These are phyloP conservation scores for Lojkania enalia DNA, from an alignment of 2,329 filamentous ascomycete genomes.

Conservation along the genomic window DNA sequence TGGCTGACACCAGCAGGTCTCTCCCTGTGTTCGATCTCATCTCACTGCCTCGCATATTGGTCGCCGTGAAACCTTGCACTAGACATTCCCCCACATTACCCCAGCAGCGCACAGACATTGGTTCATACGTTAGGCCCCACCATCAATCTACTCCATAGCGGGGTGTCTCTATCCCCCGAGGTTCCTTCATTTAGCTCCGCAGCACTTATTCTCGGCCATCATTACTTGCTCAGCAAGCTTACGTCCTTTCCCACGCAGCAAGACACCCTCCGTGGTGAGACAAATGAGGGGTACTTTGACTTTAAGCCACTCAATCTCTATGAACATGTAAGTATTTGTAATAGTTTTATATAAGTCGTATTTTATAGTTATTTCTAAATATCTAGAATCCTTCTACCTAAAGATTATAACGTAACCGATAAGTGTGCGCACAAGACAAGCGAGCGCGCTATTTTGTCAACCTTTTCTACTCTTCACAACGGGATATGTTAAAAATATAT, in stretches of 20 bases:
- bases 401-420: too few species aligned
- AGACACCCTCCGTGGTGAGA: too few species aligned
- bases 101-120: conserved; percentile 17
- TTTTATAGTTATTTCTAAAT: too few species aligned
- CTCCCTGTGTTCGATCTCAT: conserved; percentile 3
- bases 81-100: conserved; percentile 20
- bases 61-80: not conserved
- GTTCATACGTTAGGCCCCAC: conserved; percentile 20
- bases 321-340: too few species aligned
- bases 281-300: too few species aligned
- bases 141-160: conserved; percentile 20
- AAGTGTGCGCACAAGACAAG: too few species aligned
- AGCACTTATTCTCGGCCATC: conserved; percentile 1
- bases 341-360: too few species aligned
- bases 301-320: too few species aligned
- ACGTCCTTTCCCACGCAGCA: conserved; percentile 3
- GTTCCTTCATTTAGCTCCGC: conserved; percentile 11
- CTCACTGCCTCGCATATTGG: not conserved
- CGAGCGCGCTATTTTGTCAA: too few species aligned
- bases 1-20: conserved; percentile 8
- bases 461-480: too few species aligned
- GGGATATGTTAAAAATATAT: too few species aligned
- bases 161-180: conserved; percentile 16
- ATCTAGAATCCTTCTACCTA: too few species aligned
- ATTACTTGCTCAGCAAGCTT: conserved; percentile 4